These are phyloP conservation scores for Gossypium herbaceum DNA, from an alignment of 345 rosid genomes.

Conservation along the genomic window DNA sequence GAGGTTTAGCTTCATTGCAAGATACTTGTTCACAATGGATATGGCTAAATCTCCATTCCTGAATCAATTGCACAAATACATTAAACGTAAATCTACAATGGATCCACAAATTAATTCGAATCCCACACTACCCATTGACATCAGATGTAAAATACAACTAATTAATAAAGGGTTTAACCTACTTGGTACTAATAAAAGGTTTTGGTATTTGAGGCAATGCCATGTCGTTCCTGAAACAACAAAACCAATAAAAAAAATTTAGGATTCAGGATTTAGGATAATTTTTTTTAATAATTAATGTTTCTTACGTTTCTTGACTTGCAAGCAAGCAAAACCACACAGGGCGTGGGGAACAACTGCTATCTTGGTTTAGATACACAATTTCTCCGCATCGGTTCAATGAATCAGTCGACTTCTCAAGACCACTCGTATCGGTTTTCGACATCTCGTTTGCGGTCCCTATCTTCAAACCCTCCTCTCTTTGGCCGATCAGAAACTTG, in stretches of 20 bases:
- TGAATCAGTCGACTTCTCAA: not conserved
- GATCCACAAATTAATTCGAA: not conserved
- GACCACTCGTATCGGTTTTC: not conserved
- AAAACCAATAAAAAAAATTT: not conserved
- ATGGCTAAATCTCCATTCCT: conserved; percentile 17
- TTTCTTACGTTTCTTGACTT: conserved; percentile 18
- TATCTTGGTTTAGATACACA: not conserved
- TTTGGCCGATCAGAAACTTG: not conserved
- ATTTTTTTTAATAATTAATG: not conserved
- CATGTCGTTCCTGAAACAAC: conserved; percentile 10
- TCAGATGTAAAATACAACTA: not conserved
- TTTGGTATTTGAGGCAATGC: conserved; percentile 21
- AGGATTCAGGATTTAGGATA: not conserved
- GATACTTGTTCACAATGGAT: conserved; percentile 19
- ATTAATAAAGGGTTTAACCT: not conserved
- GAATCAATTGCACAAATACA: not conserved
- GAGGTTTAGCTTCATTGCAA: conserved; percentile 19
- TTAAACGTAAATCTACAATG: not conserved
- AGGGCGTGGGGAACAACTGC: not conserved
- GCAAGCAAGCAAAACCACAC: conserved; percentile 21
- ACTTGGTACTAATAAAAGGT: conserved; percentile 13
- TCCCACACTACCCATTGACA: not conserved
- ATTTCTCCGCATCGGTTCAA: not conserved
- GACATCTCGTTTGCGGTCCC: not conserved
- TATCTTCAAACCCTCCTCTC: not conserved